A percentile compares a stretch with the other conserved stretches of the same genome.
These are phyloP conservation scores for Tylopilus plumbeoviolaceoides DNA, from an alignment of 768 basidiomycete genomes.

Conservation along the genomic window DNA sequence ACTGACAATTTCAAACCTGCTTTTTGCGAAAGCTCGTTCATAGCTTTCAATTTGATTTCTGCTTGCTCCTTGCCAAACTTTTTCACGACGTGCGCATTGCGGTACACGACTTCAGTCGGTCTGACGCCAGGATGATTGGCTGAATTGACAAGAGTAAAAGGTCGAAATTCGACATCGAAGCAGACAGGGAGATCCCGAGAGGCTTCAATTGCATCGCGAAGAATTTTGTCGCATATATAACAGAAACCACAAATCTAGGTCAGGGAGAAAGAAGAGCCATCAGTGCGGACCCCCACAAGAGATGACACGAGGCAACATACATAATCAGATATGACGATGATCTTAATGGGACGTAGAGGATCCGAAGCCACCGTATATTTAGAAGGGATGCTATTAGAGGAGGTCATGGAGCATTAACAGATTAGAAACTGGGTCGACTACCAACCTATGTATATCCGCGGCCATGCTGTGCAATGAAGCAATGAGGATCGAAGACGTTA, in stretches of 20 bases:
- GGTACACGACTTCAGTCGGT: slow-evolving; percentile 5
- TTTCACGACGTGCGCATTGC: slow-evolving; percentile 18
- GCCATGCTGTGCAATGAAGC: slow-evolving; percentile 5
- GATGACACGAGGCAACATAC: slow-evolving; percentile 5
- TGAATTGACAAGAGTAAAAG: slow-evolving; percentile 22
- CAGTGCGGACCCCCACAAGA: neutral
- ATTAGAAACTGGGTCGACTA: neutral
- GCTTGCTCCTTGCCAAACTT: slow-evolving; percentile 26
- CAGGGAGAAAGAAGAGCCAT: neutral
- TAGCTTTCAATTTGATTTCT: slow-evolving; percentile 22
- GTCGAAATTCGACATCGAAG: slow-evolving; percentile 32
- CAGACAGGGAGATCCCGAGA: slow-evolving; percentile 27
- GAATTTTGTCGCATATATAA: slow-evolving; percentile 33
- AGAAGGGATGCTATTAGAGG: slow-evolving; percentile 15
- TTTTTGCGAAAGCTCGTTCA: slow-evolving; percentile 23
- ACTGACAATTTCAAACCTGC: slow-evolving; percentile 24
- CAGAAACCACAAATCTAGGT: slow-evolving; percentile 33
- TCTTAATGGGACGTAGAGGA: slow-evolving; percentile 23
- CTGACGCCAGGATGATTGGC: neutral
- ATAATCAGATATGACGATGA: slow-evolving; percentile 32
- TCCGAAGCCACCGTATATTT: slow-evolving; percentile 4
- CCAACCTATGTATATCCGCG: slow-evolving; percentile 17
- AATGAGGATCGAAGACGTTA: neutral
- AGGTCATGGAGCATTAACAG: neutral
- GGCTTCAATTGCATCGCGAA: slow-evolving; percentile 32